Evolutionary conservation across 306 rosid species (phyloP), one percentile per base, ranked within the genome.

Genomic region (Carpinus fangiana): DNA sequence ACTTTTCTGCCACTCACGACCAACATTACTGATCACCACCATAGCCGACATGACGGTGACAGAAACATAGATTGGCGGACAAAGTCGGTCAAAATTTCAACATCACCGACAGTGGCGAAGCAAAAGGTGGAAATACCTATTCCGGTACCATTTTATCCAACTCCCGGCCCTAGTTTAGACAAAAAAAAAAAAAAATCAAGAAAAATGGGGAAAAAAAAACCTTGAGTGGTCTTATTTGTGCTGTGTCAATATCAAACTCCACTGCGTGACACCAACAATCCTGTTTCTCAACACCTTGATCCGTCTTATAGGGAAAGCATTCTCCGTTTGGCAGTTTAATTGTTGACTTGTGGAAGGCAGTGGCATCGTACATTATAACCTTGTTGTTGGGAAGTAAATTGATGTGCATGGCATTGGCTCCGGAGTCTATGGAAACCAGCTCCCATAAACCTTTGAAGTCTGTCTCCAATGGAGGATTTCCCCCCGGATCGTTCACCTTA

Each of bases 231-330:
- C 94, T 91, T n/a, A 85, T 81, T n/a, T 55, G 6, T 16, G 81
- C 88, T 1, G 93, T 82, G 43, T 57, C 52, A 75, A 80, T 20
- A 65, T 93, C 93, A 46, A 82, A 91, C 55, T 86, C 92, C 26
- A 93, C 82, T 2, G 85, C 75, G 79, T 96, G 99, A 81, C 96
- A 86, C 90, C 80, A 87, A 53, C 97, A 91, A 84, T 96, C 99
- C 0, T 1, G 1, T 10, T 7, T 71, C 21, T 9, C 3, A 0
- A 12, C 2, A 0, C 73, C 56, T 2, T 38, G 23, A 0, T 43
- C 55, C n/a, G 86, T 85, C 7, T 0, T 5, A 71, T 2, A 95
- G 7, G 87, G 78, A 72, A 91, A 5, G 72, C 99, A 95, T 5
- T 77, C 69, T 9, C 86, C 90, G 5, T 23, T 0, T 2, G 97